phyloP scores from a whole-genome alignment of 2,329 filamentous ascomycete genomes.

The Alternaria hordeiaustralica region DNA sequence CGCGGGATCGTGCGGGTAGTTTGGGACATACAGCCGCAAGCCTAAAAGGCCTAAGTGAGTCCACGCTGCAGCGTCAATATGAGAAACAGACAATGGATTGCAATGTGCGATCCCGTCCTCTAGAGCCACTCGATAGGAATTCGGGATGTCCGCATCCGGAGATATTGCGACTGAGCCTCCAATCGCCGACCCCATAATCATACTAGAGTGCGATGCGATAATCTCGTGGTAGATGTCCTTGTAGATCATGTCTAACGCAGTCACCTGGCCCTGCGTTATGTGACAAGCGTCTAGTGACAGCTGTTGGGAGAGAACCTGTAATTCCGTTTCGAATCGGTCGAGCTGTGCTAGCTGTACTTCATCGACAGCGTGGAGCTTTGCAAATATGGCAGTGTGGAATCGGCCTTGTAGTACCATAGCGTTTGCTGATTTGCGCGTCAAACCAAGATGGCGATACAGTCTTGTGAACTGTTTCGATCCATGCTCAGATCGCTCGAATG shows the following conservation, averaged over 20 bases:
- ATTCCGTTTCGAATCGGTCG: constrained; percentile 51
- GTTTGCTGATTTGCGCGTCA: constrained; percentile 25
- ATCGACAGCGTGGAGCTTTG: constrained; percentile 35
- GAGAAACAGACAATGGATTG: not conserved
- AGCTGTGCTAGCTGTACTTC: constrained; percentile 50
- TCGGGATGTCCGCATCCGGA: constrained; percentile 14
- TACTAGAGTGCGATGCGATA: constrained; percentile 26
- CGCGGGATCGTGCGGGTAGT: constrained; percentile 84
- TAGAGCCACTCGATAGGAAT: constrained; percentile 45
- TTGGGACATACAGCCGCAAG: constrained; percentile 82
- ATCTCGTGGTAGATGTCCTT: constrained; percentile 27
- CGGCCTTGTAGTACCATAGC: constrained; percentile 33
- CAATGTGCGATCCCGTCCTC: constrained; percentile 22
- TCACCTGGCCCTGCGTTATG: constrained; percentile 41
- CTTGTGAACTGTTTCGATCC: constrained; percentile 29
- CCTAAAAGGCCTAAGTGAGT: constrained; percentile 76
- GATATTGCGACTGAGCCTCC: constrained; percentile 12
- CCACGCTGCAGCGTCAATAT: constrained; percentile 64
- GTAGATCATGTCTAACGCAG: constrained; percentile 39
- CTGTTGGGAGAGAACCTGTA: constrained; percentile 47
- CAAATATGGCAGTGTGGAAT: constrained; percentile 41
- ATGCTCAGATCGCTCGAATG: constrained; percentile 11
- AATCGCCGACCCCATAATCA: constrained; percentile 15
- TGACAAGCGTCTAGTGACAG: constrained; percentile 42
- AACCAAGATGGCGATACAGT: constrained; percentile 33